Base-by-base conservation (phyloP, 2,329 filamentous ascomycete genomes). In the Cryphonectria radicalis region DNA sequence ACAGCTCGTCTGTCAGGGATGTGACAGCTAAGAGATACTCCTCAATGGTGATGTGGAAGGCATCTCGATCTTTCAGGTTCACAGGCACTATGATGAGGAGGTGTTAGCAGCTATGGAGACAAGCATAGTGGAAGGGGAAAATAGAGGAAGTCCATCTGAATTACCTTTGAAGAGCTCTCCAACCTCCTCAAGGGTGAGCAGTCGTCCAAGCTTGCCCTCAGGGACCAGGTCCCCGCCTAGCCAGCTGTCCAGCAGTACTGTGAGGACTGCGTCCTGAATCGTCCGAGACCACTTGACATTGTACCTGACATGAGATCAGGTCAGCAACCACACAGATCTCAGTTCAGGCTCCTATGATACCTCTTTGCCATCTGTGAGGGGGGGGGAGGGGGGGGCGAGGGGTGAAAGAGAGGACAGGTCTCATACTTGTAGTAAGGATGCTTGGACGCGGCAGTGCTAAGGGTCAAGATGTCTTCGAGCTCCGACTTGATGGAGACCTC, bases 31-130 rank as follows among this genome's bases (percentile, higher is more conserved):
- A 91, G 35, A 99, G 90, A 81, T 99, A 99, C 82, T 99, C 96
- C 82, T 99, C 96, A 77, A 98, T 95, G 60, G 94, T 97, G 77
- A 99, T 86, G 81, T 99, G 96, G 87, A 99, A 99, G 66, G 90
- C 89, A 80, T 98, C 95, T 73, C 88, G 86, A 77, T 95, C 92
- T 81, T 97, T 97, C 77, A 97, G 87, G 79, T 98, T 98, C 74
- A 96, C 92, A 17, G 94, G 95, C 14, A 97, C 95, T 95, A 74
- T 6, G 14, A 65, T 25, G 32, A 63, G 43, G 25, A n/a, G 28
- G 71, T 25, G 19, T 68, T 17, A 68, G 32, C 43, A 68, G 32
- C 43, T 22, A 70, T 19, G 37, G 37, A 57, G 35, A 28, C 59
- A 28, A 19, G 62, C 14, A 40, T 66, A 69, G 37, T 65, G 55